phyloP scores from a whole-genome alignment of 768 basidiomycete species.

The Hericium coralloides region DNA sequence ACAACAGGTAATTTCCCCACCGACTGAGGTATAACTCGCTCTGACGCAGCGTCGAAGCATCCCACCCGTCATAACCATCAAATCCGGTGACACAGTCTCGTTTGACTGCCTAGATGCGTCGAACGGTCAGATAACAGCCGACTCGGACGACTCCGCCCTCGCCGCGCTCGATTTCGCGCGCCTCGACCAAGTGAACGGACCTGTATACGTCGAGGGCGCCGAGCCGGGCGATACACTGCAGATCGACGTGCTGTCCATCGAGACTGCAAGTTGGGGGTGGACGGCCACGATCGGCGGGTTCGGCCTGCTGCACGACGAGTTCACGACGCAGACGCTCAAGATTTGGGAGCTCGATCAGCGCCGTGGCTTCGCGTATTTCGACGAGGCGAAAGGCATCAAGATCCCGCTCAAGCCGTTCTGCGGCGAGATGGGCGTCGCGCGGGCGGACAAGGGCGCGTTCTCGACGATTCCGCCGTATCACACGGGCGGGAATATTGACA shows the following conservation, averaged over 20 bases:
- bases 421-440: constrained; percentile 58
- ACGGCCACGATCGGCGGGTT: constrained; percentile 51
- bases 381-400: constrained; percentile 36
- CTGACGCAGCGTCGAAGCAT: constrained; percentile 28
- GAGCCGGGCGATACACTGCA: constrained; percentile 49
- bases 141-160: constrained; percentile 30
- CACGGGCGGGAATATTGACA: constrained; percentile 57
- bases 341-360: constrained; percentile 40
- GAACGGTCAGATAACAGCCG: constrained; percentile 45
- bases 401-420: constrained; percentile 50
- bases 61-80: constrained; percentile 36
- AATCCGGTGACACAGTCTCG: constrained; percentile 44
- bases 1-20: constrained; percentile 37
- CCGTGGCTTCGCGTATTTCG: constrained; percentile 40
- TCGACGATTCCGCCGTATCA: constrained; percentile 57
- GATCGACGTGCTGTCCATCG: constrained; percentile 46
- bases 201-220: constrained; percentile 44
- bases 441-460: constrained; percentile 37
- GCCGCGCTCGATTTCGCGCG: constrained; percentile 35
- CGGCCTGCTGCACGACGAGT: constrained; percentile 49
- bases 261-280: constrained; percentile 55
- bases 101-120: constrained; percentile 60
- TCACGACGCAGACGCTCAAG: constrained; percentile 40
- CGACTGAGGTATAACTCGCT: not conserved
- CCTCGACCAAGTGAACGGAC: constrained; percentile 53